Percentiles rank a stretch among this genome's conserved stretches.
Evolutionary conservation across 768 basidiomycete genomes (phyloP).

Genomic region (Neoboletus subvelutipes): DNA sequence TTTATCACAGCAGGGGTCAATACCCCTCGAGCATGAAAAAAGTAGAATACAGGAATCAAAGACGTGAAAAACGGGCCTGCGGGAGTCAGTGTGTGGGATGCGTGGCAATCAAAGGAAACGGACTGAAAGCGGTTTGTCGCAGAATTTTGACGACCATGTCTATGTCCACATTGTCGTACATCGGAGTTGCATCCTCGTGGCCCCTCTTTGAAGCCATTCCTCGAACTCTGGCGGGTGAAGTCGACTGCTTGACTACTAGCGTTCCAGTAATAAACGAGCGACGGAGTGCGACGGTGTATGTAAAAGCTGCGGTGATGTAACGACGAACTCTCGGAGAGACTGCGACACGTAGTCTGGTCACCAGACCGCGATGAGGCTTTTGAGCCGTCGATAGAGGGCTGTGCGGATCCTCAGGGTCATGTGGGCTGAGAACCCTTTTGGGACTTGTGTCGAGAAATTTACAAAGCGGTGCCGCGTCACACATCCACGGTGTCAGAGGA

Average conservation of each 20-base stretch:
- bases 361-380: no score
- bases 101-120: conserved; percentile 26
- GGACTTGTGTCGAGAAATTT: no score
- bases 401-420: no score
- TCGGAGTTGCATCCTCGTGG: conserved; percentile 41
- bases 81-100: conserved; percentile 4
- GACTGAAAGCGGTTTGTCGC: conserved; percentile 76
- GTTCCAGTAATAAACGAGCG: not conserved
- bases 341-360: no score
- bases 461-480: no score
- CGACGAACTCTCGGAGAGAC: no score
- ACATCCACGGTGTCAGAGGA: no score
- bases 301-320: not conserved
- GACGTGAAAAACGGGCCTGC: conserved; percentile 83
- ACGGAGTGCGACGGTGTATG: no score
- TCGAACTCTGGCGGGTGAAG: not conserved
- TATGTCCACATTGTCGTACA: conserved; percentile 72
- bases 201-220: conserved; percentile 16
- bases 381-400: no score
- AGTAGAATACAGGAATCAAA: conserved; percentile 76
- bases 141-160: conserved; percentile 81
- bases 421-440: no score
- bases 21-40: conserved; percentile 62
- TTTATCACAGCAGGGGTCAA: conserved; percentile 51
- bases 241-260: not conserved